Percentiles rank a stretch among this genome's conserved stretches.
Conservation (phyloP, 257 asterid species). For the Haberlea rhodopensis region DNA sequence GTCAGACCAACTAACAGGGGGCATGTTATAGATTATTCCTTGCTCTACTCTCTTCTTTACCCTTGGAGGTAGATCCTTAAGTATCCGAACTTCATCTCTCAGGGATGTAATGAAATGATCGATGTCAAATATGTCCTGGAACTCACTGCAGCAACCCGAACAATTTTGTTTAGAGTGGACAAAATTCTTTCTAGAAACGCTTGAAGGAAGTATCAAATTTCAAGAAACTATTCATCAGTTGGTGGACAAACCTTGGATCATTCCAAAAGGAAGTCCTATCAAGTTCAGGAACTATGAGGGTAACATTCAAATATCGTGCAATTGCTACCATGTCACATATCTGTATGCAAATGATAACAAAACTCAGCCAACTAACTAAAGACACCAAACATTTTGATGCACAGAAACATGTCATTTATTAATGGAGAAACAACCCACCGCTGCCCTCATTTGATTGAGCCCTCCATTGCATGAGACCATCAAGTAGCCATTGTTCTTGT, state of each 20-base stretch:
- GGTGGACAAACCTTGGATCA: constrained; percentile 75
- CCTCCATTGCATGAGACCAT: constrained; percentile 99
- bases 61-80: constrained; percentile 86
- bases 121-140: constrained; percentile 86
- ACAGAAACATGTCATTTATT: constrained; percentile 7
- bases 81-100: constrained; percentile 93
- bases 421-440: constrained; percentile 49
- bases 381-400: neutral
- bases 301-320: constrained; percentile 88
- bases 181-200: too few species aligned
- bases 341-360: constrained; percentile 37
- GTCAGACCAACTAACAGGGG: constrained; percentile 96
- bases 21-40: constrained; percentile 71
- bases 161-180: constrained; percentile 3
- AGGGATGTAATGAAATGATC: constrained; percentile 89
- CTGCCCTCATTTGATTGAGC: constrained; percentile 97
- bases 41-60: constrained; percentile 80
- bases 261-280: constrained; percentile 97
- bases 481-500: constrained; percentile 93
- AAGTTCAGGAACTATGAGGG: constrained; percentile 89
- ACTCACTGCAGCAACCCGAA: constrained; percentile 61
- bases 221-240: neutral
- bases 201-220: neutral
- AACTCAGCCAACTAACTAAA: constrained; percentile 2
- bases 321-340: constrained; percentile 98